Conservation (phyloP, 768 basidiomycete species). For the Tylopilus intermedius region DNA sequence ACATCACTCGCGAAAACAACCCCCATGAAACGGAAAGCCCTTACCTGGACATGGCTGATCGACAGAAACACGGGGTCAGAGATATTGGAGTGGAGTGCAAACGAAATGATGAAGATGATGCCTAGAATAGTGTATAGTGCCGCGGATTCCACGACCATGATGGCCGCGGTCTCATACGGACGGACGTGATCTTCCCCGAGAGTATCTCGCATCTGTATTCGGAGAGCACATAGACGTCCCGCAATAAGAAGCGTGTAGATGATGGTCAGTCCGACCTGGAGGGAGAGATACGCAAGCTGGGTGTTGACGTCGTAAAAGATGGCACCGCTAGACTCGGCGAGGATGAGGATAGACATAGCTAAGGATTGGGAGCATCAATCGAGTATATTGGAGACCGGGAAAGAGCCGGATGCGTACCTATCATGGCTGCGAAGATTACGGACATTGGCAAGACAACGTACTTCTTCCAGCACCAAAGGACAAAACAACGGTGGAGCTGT, state of each 20-base stretch:
- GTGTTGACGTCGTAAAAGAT: conserved; percentile 18
- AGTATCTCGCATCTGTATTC: conserved; percentile 10
- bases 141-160: conserved; percentile 37
- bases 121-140: conserved; percentile 24
- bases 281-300: conserved; percentile 26
- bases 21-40: not conserved
- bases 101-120: conserved; percentile 31
- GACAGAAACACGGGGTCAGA: conserved; percentile 32
- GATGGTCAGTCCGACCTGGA: conserved; percentile 30
- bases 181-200: conserved; percentile 15
- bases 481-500: conserved; percentile 17
- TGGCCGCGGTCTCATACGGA: conserved; percentile 24
- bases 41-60: conserved; percentile 32
- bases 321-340: conserved; percentile 6
- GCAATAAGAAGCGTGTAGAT: conserved; percentile 30
- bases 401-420: conserved; percentile 7
- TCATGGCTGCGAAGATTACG: conserved; percentile 8
- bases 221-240: conserved; percentile 22
- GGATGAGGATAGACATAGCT: conserved; percentile 18
- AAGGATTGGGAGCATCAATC: not conserved
- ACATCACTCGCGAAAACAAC: not conserved
- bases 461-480: conserved; percentile 15
- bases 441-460: conserved; percentile 15
- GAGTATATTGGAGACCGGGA: not conserved
- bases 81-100: conserved; percentile 20